Percentiles rank a stretch among this genome's conserved stretches.
These are phyloP conservation scores for Penicillium capsulatum DNA, from an alignment of 2,329 filamentous ascomycete genomes.

Conservation along the genomic window DNA sequence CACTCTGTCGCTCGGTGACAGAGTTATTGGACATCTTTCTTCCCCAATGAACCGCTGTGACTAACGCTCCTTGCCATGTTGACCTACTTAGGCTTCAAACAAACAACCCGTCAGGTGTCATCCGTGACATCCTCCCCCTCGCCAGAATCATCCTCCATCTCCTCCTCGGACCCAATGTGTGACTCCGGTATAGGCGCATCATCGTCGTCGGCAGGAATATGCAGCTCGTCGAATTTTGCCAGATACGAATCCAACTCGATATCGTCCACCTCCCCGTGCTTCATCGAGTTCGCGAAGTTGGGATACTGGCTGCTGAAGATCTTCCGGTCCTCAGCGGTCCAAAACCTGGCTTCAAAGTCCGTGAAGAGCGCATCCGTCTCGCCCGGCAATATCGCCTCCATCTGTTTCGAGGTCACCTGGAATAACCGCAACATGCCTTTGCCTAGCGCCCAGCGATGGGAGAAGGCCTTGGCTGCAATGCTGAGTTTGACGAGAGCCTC, in stretches of 20 bases:
- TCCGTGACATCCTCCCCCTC: too few species aligned
- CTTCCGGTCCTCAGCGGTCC: conserved; percentile 13
- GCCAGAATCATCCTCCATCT: too few species aligned
- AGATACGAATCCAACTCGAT: conserved; percentile 8
- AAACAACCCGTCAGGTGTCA: too few species aligned
- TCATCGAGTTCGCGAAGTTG: conserved; percentile 13
- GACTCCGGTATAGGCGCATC: background rate
- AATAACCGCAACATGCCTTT: conserved; percentile 20
- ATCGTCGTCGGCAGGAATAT: background rate
- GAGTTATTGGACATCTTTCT: too few species aligned
- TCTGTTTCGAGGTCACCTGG: conserved; percentile 19
- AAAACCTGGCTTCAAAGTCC: conserved; percentile 18
- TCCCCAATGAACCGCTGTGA: too few species aligned
- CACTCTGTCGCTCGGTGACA: too few species aligned
- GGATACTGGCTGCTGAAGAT: conserved; percentile 20
- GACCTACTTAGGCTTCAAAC: too few species aligned
- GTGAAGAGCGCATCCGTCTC: conserved; percentile 24
- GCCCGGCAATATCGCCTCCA: conserved; percentile 16
- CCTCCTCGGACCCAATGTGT: too few species aligned
- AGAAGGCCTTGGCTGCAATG: conserved; percentile 21
- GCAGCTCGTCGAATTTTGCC: conserved; percentile 7
- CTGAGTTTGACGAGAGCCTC: conserved; percentile 26
- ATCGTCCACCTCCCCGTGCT: conserved; percentile 6
- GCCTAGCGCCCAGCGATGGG: conserved; percentile 22
- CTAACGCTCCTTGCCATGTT: too few species aligned